Percentiles rank a stretch among this genome's conserved stretches.
phyloP scores from a whole-genome alignment of 1,284 basidiomycete genomes.

The Apiotrichum sp. region DNA sequence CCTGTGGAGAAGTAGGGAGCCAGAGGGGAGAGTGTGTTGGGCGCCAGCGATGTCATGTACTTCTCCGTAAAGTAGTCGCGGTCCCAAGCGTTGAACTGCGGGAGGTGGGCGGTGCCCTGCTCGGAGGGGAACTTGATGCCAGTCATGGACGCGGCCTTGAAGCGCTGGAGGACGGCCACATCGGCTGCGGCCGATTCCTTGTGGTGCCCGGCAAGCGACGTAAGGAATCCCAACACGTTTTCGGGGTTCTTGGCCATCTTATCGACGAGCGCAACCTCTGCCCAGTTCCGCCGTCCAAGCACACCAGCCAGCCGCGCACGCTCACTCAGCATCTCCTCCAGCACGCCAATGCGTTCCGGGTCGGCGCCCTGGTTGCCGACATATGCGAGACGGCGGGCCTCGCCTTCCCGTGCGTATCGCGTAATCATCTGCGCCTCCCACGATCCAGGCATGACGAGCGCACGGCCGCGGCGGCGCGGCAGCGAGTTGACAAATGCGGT shows the following conservation, averaged over 20 bases:
- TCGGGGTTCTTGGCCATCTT: constrained; percentile 92
- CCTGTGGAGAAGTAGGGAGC: constrained; percentile 68
- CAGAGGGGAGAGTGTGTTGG: constrained; percentile 55
- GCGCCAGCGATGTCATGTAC: constrained; percentile 46
- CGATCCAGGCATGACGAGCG: constrained; percentile 71
- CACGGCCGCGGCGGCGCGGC: constrained; percentile 52
- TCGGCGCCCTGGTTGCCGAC: constrained; percentile 58
- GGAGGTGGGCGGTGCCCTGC: constrained; percentile 40
- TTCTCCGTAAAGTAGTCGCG: constrained; percentile 66
- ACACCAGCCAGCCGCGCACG: constrained; percentile 72
- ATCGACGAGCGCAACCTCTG: constrained; percentile 74
- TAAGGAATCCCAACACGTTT: constrained; percentile 79
- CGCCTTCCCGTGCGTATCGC: constrained; percentile 74
- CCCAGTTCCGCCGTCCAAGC: constrained; percentile 78
- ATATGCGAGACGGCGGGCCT: constrained; percentile 74
- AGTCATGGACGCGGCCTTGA: constrained; percentile 66
- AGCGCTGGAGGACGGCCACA: constrained; percentile 60
- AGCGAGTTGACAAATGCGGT: constrained; percentile 51
- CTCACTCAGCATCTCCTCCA: constrained; percentile 69
- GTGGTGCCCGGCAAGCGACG: constrained; percentile 69
- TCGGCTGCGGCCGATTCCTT: constrained; percentile 66
- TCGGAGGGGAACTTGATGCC: constrained; percentile 15
- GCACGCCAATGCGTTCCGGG: constrained; percentile 48
- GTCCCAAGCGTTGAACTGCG: constrained; percentile 83
- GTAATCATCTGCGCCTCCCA: constrained; percentile 88